Percentiles rank a stretch among this genome's conserved stretches.
These are phyloP conservation scores for Rhodotorula glutinis DNA, from an alignment of 1,284 basidiomycete species.

Conservation along the genomic window DNA sequence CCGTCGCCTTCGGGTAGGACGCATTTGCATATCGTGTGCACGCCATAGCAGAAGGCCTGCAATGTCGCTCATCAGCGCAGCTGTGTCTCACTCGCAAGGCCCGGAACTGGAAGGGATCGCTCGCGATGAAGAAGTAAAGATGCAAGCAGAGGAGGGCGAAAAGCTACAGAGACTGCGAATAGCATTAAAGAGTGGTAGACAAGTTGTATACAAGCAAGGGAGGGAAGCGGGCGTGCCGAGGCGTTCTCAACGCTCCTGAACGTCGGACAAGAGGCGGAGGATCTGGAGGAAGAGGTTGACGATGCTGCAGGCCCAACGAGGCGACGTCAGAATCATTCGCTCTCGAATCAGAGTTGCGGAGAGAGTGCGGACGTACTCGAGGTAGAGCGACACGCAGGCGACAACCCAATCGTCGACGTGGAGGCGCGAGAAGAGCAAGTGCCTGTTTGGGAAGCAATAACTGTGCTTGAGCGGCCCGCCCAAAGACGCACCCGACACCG, in stretches of 20 bases:
- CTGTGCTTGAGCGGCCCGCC: background rate
- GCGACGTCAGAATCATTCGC: background rate
- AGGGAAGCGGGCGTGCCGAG: background rate
- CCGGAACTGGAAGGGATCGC: no score
- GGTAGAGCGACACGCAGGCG: conserved; percentile 78
- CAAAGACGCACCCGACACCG: no score
- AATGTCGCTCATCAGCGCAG: no score
- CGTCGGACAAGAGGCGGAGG: conserved; percentile 59
- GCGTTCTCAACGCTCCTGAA: conserved; percentile 26
- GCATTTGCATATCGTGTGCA: no score
- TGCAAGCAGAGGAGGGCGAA: no score
- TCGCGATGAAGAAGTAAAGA: no score
- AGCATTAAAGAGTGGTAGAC: no score
- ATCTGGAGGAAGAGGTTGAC: conserved; percentile 72
- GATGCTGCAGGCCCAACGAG: conserved; percentile 46
- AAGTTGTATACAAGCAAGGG: background rate
- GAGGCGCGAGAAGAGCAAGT: conserved; percentile 71
- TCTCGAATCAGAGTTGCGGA: background rate
- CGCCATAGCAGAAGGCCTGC: no score
- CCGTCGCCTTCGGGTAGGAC: no score
- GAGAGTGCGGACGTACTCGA: conserved; percentile 58
- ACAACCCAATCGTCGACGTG: conserved; percentile 66
- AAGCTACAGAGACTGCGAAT: no score
- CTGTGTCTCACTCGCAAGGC: no score
- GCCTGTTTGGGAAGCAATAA: conserved; percentile 43